A percentile compares a stretch with the other conserved stretches of the same genome.
Evolutionary conservation across 768 basidiomycete species (phyloP).

Genomic region (Russula compacta): DNA sequence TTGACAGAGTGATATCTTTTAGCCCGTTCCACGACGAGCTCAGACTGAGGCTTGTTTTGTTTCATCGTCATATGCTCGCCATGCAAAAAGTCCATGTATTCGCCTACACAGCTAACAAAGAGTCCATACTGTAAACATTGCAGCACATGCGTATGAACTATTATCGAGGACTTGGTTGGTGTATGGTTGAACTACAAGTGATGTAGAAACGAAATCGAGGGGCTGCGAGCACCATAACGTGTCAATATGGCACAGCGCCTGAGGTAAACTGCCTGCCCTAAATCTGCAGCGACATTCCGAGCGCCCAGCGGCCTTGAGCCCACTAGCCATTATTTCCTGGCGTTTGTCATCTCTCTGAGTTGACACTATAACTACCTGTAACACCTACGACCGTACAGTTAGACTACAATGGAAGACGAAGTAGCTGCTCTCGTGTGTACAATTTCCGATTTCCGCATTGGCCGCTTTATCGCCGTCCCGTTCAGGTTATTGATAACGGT

Average conservation of each 20-base stretch:
- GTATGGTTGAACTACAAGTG: neutral
- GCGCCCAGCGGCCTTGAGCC: neutral
- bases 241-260: neutral
- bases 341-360: neutral
- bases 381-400: neutral
- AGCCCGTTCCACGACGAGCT: slow-evolving; percentile 21
- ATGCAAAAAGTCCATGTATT: slow-evolving; percentile 14
- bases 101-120: neutral
- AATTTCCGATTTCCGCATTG: neutral
- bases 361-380: neutral
- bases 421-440: slow-evolving; percentile 45
- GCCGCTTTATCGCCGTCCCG: neutral
- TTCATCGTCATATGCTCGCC: slow-evolving; percentile 6
- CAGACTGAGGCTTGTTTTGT: slow-evolving; percentile 8
- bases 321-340: neutral
- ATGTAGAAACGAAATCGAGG: neutral
- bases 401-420: slow-evolving; percentile 50
- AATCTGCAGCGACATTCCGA: neutral
- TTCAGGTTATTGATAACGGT: slow-evolving; percentile 81
- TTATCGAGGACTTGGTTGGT: neutral
- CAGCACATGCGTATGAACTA: neutral
- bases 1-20: neutral
- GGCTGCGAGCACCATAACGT: too few relatives aligned
- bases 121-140: neutral
- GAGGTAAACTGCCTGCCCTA: slow-evolving; percentile 1